Evolutionary conservation across 1,139 yeast genomes (phyloP), one percentile per base, ranked within the genome.

Genomic region (Kazachstania sp.): DNA sequence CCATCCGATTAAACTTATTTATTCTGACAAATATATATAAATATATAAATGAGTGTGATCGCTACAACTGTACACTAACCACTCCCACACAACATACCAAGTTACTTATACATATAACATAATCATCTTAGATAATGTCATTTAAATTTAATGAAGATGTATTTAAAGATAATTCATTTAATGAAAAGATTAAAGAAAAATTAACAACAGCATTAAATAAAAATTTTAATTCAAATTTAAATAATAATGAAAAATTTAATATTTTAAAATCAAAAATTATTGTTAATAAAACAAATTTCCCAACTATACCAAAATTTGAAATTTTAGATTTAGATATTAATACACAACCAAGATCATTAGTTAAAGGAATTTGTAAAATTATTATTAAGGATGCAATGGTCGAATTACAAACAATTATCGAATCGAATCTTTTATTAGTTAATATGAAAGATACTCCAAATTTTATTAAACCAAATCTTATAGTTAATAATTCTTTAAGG

Each of bases 401-500:
- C 12, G 60, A 61, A 47, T 55, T 65, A 28, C 60, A 58, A 35
- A 63, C 69, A 1, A 63, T 61, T 20, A 60, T 65, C 16, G 69
- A 65, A 45, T 58, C 67, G 15, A 65, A 65, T 47, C 47, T 61
- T 45, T 48, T 64, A 38, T 49, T 62, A 43, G 52, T 62, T 15
- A 57, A 58, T 46, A 55, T 60, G 16, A 54, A 58, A 20, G 54
- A 55, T 23, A 55, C 60, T 5, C 66, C 67, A 12, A 45, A 43
- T 20, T 65, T 65, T 45, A 55, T 61, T 4, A 60, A 59, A 9
- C 69, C 68, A 12, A 54, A 54, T 7, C 51, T 65, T 50, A 58
- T 63, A 29, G 59, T 60, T 28, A 64, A 63, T 50, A 62, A 62
- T 40, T 64, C 67, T 1, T 64, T 65, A 42, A 55, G 58, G n/a